phyloP scores from a whole-genome alignment of 1,284 basidiomycete species.

The Ustilago trichophora region DNA sequence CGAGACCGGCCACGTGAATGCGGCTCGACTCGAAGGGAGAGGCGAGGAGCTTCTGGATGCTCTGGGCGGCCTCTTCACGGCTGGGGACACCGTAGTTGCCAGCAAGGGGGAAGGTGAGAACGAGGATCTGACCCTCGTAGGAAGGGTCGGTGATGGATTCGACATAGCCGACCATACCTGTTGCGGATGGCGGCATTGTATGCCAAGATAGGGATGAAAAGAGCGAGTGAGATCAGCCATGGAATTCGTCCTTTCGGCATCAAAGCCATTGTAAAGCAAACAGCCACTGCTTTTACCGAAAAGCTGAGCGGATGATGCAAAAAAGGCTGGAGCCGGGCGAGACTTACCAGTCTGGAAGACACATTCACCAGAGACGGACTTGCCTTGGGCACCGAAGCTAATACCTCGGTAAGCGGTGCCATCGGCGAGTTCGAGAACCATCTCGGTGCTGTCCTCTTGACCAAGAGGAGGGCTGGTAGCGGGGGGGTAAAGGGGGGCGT shows the following conservation, averaged over 20 bases:
- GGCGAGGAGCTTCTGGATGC: constrained; percentile 68
- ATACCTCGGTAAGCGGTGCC: constrained; percentile 88
- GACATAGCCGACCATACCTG: constrained; percentile 90
- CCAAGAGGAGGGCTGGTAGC: constrained; percentile 48
- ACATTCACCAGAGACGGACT: constrained; percentile 95
- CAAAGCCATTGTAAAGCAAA: not conserved
- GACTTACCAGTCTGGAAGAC: constrained; percentile 97
- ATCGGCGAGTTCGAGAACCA: constrained; percentile 89
- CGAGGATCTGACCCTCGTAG: constrained; percentile 96
- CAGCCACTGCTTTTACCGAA: not conserved
- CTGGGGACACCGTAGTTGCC: constrained; percentile 98
- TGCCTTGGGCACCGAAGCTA: constrained; percentile 90
- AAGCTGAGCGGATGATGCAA: not conserved
- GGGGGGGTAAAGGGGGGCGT: constrained; percentile 34
- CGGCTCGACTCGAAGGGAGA: constrained; percentile 86
- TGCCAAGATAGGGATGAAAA: constrained; percentile 1
- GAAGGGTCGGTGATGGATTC: constrained; percentile 99
- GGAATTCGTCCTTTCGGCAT: not conserved
- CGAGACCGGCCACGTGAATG: constrained; percentile 90
- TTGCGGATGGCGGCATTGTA: constrained; percentile 6
- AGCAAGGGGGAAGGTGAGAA: constrained; percentile 94
- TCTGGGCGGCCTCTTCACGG: constrained; percentile 69
- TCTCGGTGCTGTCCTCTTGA: constrained; percentile 56
- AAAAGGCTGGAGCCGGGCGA: not conserved
- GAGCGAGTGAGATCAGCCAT: constrained; percentile 21